Base-by-base conservation (phyloP, 2,329 filamentous ascomycete species). In the Lecanicillium sp. region DNA sequence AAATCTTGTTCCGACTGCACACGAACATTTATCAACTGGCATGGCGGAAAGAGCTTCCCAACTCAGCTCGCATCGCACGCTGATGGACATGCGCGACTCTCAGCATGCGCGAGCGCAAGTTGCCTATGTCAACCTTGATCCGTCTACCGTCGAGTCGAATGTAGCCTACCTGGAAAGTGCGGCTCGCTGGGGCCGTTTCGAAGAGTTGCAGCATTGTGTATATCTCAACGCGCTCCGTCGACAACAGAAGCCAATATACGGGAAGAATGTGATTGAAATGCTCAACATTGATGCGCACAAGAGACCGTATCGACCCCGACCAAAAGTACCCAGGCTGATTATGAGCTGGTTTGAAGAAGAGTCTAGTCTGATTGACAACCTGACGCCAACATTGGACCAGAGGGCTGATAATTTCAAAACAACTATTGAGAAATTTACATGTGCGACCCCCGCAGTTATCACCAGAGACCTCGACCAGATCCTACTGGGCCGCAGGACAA, bases 401-500 rank as follows among this genome's bases (percentile, higher is more conserved):
- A 80, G 88, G 17, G 80, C 88, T 2, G 73, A 78, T 37, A 68
- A 71, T 12, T 70, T 94, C 60, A 81, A 90, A 51, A 78, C 77
- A 1, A 80, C 75, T 3, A 81, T 98, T 38, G 79, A 84, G 46
- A 86, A 90, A 55, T 98, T 95, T 52, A 86, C 85, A 1, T 98
- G 90, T 51, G 80, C 95, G 25, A 96, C 92, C 0, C 92, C 92
- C 3, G 81, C 86, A 1, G 90, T 87, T 11, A 80, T 94, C 4
- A 87, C 88, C 1, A 76, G 83, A 20, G 87, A 94, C 47, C 69
- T 94, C 50, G 76, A 78, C 14, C 69, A 73, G 19, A 67, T 89
- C 17, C 57, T 85, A 2, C 67, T 92, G 6, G 83, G 83, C 0
- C 64, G 68, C 2, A 69, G 65, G 29, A 75, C 75, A 3, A 64